Base-by-base conservation (phyloP, 2,329 filamentous ascomycete species). In the Biscogniauxia marginata region DNA sequence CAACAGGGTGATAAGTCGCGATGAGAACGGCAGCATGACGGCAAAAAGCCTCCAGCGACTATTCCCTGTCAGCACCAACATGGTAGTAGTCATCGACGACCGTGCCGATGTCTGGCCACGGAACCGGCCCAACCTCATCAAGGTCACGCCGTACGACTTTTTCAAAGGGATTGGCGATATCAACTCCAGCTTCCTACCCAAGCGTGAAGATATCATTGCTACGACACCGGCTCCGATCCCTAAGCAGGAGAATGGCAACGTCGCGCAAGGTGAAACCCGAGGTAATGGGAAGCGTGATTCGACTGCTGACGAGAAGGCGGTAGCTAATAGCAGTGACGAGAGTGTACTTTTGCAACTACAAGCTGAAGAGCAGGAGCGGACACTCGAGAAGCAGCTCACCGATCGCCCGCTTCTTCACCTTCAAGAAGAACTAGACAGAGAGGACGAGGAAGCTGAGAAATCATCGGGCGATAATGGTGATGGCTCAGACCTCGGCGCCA, bases 41-140 rank as follows among this genome's bases (percentile, higher is more conserved):
- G 87, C 89, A 57, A 99, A 99, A 80, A 95, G 87, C 64, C 78
- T 99, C 24, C 90, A 95, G 69, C 85, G 95, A 7, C 75, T 99
- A 13, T 99, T 99, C 72, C 95, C 96, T 4, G 91, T 96, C 57
- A 96, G 96, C 74, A 98, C 93, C 5, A 93, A 96, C 74, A 99
- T 99, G 95, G 96, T 97, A 0, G 93, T 97, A 56, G 97, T 99
- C 66, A 99, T 99, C 63, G 95, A 99, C 70, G 95, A 99, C 73
- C 85, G 95, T 64, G 91, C 91, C 52, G 95, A 99, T 71, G 93
- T 99, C 7, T 99, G 95, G 95, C 85, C 85, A 1, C 85, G 88
- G 64, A 98, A 96, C 81, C 88, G 89, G 65, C 84, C 89, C 4
- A 97, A 99, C 67, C 82, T 99, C 34, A 91, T 99, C 76, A 96